Evolutionary conservation across 140 eudicot species (phyloP).

Genomic region (Stevia rebaudiana): DNA sequence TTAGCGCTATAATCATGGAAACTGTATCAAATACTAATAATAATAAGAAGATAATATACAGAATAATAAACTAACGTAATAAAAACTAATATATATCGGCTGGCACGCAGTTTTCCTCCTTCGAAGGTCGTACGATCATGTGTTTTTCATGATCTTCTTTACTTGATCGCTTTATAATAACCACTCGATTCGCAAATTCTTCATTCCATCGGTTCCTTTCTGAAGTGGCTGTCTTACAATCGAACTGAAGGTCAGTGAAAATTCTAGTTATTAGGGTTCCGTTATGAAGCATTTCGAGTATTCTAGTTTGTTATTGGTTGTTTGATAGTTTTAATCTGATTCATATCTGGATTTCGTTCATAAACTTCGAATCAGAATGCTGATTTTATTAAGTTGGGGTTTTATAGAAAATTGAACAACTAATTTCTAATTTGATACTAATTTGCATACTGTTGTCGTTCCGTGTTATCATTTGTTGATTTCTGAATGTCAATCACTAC

Average conservation of each 20-base stretch:
- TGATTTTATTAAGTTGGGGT: not conserved
- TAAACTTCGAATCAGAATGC: not conserved
- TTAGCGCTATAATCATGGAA: no score
- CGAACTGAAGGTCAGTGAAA: constrained; percentile 6
- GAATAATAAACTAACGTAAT: no score
- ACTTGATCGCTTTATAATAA: not conserved
- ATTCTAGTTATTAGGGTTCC: not conserved
- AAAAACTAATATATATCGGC: no score
- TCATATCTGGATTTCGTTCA: not conserved
- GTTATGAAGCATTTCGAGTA: not conserved
- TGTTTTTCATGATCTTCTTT: not conserved
- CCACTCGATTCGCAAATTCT: not conserved
- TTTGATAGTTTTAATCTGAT: not conserved
- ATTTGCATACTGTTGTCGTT: no score
- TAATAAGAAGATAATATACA: no score
- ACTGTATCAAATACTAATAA: no score
- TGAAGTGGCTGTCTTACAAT: not conserved
- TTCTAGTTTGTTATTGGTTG: not conserved
- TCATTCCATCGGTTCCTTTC: not conserved
- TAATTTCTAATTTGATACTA: no score
- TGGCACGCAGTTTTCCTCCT: no score
- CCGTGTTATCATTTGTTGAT: no score
- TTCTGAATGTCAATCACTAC: no score
- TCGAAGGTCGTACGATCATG: not conserved
- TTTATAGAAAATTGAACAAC: no score